Conservation (phyloP, 75 land plant species). For the Larix kaempferi region DNA sequence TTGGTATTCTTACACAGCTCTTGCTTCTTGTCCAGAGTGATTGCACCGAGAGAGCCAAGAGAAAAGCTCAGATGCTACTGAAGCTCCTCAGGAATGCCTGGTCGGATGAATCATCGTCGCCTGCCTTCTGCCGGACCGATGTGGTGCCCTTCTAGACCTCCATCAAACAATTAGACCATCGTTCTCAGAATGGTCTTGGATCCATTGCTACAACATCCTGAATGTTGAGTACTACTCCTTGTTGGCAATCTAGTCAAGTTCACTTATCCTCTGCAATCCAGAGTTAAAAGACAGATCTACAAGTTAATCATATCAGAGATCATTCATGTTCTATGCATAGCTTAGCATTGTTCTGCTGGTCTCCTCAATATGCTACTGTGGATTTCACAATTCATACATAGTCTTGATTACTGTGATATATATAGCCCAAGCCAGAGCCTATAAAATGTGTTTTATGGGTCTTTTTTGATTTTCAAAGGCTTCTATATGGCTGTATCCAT, state of each 20-base stretch:
- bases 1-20: constrained; percentile 75
- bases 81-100: constrained; percentile 77
- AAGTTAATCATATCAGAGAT: not conserved
- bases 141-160: constrained; percentile 31
- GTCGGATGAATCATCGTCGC: constrained; percentile 55
- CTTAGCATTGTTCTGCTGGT: not conserved
- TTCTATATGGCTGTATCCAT: not conserved
- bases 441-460: constrained; percentile 9
- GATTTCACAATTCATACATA: constrained; percentile 1
- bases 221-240: not conserved
- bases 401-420: constrained; percentile 12
- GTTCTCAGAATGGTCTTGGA: not conserved
- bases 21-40: constrained; percentile 89
- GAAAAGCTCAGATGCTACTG: constrained; percentile 83
- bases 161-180: not conserved
- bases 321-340: not conserved
- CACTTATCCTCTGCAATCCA: not conserved
- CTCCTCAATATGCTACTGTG: constrained; percentile 6
- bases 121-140: constrained; percentile 49
- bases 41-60: constrained; percentile 84
- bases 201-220: not conserved
- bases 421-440: constrained; percentile 4
- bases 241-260: not conserved
- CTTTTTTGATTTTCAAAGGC: constrained; percentile 2
- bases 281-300: constrained; percentile 4